Base-by-base conservation (phyloP, 2,329 filamentous ascomycete genomes). In the Conoideocrella luteorostrata region DNA sequence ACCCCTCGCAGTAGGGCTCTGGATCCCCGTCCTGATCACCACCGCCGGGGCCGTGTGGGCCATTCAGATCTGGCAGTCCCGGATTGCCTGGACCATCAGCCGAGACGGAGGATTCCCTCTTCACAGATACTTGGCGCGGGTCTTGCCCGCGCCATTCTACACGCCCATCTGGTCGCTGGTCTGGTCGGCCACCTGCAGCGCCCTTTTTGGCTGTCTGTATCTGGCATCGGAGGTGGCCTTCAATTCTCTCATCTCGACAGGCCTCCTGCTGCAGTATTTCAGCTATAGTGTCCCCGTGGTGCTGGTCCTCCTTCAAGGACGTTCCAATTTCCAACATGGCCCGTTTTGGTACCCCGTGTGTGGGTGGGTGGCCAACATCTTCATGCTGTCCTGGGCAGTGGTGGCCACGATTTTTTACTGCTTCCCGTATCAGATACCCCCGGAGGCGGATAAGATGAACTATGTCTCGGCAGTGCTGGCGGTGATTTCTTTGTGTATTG, bases 51-150 rank as follows among this genome's bases (percentile, higher is more conserved):
- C 53, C 1, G 49, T 58, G 18, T 58, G 55, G 54, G 52, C 52
- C 3, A 56, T 57, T 20, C 56, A 58, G 15, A 58, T 52, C 0
- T 59, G 57, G 56, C 55, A 59, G 29, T 59, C 57, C 12, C 51
- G 57, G 7, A 50, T 59, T 5, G 54, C 57, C 0, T 58, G 57
- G 56, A 54, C 54, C 4, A 56, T 58, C 35, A 54, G 54, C 26
- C 54, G 55, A 13, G 54, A 59, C 20, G 45, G 41, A 7, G 55
- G 56, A 1, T 55, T 58, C 29, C 56, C 54, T 2, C 45, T 57
- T 3, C 51, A 54, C 15, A 43, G 47, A 1, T 39, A 57, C 21
- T 46, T 59, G 11, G 50, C 50, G 44, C 52, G 51, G 35, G 46
- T 59, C 10, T 35, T 49, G 3, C 50, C 52, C 0, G 45, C 50